Evolutionary conservation across 441 rosid species (phyloP).

Genomic region (Adansonia grandidieri): DNA sequence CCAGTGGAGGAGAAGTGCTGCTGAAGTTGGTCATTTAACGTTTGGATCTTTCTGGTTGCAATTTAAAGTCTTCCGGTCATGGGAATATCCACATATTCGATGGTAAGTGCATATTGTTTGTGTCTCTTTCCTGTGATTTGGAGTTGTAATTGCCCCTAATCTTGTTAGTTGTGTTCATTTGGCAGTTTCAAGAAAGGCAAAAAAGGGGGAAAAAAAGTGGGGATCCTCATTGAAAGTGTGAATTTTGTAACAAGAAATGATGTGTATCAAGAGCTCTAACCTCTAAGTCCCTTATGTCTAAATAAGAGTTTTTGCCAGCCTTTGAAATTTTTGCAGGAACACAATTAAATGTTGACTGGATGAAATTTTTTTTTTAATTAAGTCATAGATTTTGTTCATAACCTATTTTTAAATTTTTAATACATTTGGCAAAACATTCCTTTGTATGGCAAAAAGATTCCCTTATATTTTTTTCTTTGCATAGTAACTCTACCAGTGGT

Average conservation of each 20-base stretch:
- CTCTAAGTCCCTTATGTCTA: background rate
- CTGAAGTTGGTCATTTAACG: background rate
- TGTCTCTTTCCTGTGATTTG: constrained; percentile 5
- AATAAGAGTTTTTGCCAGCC: background rate
- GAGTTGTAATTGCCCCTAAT: background rate
- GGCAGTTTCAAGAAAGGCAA: background rate
- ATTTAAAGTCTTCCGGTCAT: background rate
- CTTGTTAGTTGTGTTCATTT: background rate
- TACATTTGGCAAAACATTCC: background rate
- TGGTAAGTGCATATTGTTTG: constrained; percentile 6
- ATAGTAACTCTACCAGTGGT: background rate
- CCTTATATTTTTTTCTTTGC: background rate
- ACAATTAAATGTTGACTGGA: background rate
- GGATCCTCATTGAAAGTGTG: background rate
- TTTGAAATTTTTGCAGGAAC: background rate
- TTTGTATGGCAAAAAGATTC: background rate
- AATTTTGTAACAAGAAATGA: background rate
- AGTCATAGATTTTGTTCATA: background rate
- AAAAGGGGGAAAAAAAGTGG: background rate
- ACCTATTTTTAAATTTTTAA: background rate
- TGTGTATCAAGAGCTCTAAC: background rate
- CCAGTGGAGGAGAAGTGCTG: constrained; percentile 2
- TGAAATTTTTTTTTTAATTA: background rate
- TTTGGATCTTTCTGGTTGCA: background rate
- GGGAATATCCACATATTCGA: constrained; percentile 8